Base-by-base conservation (phyloP, 2,329 filamentous ascomycete genomes). In the Stemphylium lycopersici region DNA sequence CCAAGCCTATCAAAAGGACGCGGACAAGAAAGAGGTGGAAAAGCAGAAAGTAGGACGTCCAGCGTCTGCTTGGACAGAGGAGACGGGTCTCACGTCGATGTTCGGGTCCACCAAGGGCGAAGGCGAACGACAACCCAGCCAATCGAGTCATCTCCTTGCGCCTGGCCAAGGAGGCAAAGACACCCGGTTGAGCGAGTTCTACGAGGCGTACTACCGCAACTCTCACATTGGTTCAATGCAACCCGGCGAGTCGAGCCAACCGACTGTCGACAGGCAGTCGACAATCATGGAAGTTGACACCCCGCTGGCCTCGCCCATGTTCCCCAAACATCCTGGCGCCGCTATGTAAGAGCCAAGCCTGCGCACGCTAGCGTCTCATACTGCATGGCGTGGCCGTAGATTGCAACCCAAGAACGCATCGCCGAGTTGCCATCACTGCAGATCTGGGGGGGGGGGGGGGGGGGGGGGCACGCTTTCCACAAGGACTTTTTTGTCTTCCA, bases 131-230 rank as follows among this genome's bases (percentile, higher is more conserved):
- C 54, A 58, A 36, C 58, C 59, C 31, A 60, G 58, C 42, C 50
- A 55, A 26, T 36, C 62, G 22, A 60, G 58, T 55, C 52, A 58
- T 16, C 46, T 66, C 29, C 61, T 65, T 47, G 52, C 62, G 18
- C 59, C 68, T 16, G 39, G 48, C 11, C 48, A 59, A 6, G 51
- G 47, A 20, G 48, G 51, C 32, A 59, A 61, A n/a, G 66, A 70
- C 34, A 48, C 65, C 2, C 67, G 70, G 15, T 61, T 76, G 41
- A 75, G 72, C 60, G 74, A 76, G n/a, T 74, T 76, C 58, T 76
- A 73, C 64, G 73, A 76, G 18, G 69, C 72, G 0, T 76, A 76
- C 59, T 76, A 74, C 57, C 69, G 72, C 16, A 60, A 70, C 16
- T 73, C 71, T 20, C 62, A 66, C 26, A 43, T 64, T 6, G 55